Evolutionary conservation across 495 filamentous ascomycete species (phyloP).

Genomic region (Tuber microsphaerosporum): DNA sequence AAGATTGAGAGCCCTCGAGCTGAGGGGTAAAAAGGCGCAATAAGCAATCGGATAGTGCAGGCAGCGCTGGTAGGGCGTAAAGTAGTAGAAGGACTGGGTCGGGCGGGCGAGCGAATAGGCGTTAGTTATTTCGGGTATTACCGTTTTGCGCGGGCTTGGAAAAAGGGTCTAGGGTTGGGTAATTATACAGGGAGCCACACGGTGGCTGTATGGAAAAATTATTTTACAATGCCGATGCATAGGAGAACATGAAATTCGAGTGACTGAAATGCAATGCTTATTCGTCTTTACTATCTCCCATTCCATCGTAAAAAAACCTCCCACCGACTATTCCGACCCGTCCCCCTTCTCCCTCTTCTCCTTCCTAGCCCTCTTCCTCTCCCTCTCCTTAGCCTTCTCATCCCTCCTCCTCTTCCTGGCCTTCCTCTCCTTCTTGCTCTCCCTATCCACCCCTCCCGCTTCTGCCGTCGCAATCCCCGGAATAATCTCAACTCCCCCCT

Average conservation of each 20-base stretch:
- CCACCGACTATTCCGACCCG: not conserved
- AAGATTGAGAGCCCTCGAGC: slow-evolving; percentile 80
- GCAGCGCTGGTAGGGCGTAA: not conserved
- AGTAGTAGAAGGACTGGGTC: not conserved
- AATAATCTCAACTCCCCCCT: not conserved
- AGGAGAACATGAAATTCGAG: not conserved
- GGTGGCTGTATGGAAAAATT: not conserved
- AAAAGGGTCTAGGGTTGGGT: not conserved
- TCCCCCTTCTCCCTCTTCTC: not conserved
- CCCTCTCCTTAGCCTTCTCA: not conserved
- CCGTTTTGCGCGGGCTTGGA: not conserved
- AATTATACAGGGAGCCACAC: not conserved
- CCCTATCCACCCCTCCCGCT: not conserved
- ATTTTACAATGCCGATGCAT: not conserved
- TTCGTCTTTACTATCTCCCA: not conserved
- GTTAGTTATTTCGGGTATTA: not conserved
- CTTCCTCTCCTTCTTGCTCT: not conserved
- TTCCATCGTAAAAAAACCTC: not conserved
- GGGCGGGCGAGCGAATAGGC: not conserved
- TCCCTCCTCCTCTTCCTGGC: not conserved
- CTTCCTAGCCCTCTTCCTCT: not conserved
- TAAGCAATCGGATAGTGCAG: not conserved
- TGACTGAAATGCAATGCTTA: not conserved
- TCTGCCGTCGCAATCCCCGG: not conserved
- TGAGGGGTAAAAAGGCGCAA: slow-evolving; percentile 55